Evolutionary conservation across 2,329 filamentous ascomycete genomes (phyloP), one percentile per base, ranked within the genome.

Genomic region (Trichoderma cornu-damae): DNA sequence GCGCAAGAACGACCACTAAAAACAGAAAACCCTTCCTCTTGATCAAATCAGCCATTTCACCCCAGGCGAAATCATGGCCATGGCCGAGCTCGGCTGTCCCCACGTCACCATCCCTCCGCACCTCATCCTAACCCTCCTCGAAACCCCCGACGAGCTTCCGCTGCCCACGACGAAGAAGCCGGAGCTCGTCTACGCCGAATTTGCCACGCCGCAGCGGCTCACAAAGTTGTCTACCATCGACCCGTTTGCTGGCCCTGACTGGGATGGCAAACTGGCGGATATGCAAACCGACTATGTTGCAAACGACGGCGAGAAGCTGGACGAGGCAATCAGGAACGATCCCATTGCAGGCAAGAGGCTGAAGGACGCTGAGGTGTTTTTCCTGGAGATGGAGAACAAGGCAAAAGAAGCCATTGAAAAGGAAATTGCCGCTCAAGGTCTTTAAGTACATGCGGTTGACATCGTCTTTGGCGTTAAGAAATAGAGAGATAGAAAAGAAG

Each of bases 231-330:
- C 68, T 3, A 67, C 61, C 24, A 67, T 66, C n/a, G 74, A 78
- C 59, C 72, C 74, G 1, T 66, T 78, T 22, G 68, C 67, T 2
- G 67, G 65, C 14, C 61, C 69, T 2, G 64, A 65, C 20, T 72
- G 68, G 68, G 68, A 75, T 46, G 73, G 70, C 26, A 68, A 69
- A 52, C 64, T 73, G 22, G 70, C 70, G 4, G 66, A 67, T 34
- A 72, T 70, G 4, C 67, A 72, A 32, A 67, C 75, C 1, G 74
- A 78, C 64, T 78, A 77, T 55, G 69, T 78, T 11, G 72, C 73
- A 2, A 67, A 77, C 52, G 68, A 68, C 37, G 76, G 75, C 69
- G 50, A 53, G 42, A 55, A 54, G 43, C 35, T 59, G 2, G 57
- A 59, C 44, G 50, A 69, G 59, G 71, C 72, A 9, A 73, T 75